Conservation (phyloP, 257 asterid genomes). For the Osmanthus fragrans region DNA sequence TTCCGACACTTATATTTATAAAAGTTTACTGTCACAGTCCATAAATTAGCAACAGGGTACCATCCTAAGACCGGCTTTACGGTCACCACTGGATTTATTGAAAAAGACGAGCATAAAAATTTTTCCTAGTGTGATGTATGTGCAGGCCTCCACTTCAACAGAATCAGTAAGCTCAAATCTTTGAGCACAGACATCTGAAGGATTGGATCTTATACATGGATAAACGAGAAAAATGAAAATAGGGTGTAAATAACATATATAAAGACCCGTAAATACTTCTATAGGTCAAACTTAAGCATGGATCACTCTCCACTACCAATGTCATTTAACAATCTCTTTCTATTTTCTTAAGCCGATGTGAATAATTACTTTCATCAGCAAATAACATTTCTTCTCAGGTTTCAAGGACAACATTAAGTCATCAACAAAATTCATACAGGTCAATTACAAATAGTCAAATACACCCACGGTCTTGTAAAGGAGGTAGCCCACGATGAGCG, state of each 20-base stretch:
- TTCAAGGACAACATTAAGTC: too few relatives aligned
- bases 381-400: too few relatives aligned
- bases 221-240: background rate
- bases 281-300: background rate
- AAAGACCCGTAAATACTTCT: background rate
- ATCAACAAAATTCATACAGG: background rate
- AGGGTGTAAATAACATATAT: background rate
- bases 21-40: background rate
- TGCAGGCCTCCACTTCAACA: slow-evolving; percentile 11
- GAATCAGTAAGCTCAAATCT: slow-evolving; percentile 10
- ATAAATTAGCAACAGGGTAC: background rate
- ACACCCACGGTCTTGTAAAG: background rate
- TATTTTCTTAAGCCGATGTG: background rate
- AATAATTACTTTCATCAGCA: background rate
- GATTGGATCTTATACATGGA: background rate
- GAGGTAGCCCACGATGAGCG: background rate
- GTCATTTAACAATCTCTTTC: background rate
- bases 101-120: background rate
- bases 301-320: background rate
- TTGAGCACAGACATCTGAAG: background rate
- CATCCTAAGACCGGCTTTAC: background rate
- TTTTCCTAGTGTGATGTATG: background rate
- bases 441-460: background rate
- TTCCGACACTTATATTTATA: background rate
- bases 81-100: background rate